Conservation (phyloP, 805 yeast species). For the Lipomyces spencermartinsiae region DNA sequence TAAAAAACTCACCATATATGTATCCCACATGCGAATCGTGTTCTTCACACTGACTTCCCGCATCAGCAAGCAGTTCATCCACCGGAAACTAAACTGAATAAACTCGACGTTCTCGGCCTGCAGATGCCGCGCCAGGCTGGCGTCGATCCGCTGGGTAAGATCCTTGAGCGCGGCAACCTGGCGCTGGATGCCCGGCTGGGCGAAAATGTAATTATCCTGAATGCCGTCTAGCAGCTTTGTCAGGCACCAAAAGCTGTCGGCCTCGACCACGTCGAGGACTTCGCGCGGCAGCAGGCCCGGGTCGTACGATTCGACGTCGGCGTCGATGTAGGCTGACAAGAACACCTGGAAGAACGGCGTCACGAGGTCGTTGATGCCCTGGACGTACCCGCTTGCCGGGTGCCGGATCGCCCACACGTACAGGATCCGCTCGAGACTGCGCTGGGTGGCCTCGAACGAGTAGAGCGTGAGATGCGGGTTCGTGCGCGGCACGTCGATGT, state of each 20-base stretch:
- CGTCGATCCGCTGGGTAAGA: slow-evolving; percentile 80
- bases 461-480: slow-evolving; percentile 84
- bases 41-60: slow-evolving; percentile 81
- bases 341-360: slow-evolving; percentile 94
- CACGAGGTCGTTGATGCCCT: slow-evolving; percentile 92
- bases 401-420: slow-evolving; percentile 96
- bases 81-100: slow-evolving; percentile 92
- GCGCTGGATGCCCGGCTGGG: slow-evolving; percentile 94
- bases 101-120: slow-evolving; percentile 87
- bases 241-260: slow-evolving; percentile 97
- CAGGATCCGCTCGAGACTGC: slow-evolving; percentile 77
- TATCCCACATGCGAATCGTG: slow-evolving; percentile 97
- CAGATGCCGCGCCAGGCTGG: slow-evolving; percentile 73
- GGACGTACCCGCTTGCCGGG: slow-evolving; percentile 98
- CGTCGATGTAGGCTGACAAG: slow-evolving; percentile 65
- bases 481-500: slow-evolving; percentile 93
- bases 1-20: slow-evolving; percentile 57
- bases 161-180: slow-evolving; percentile 84
- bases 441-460: slow-evolving; percentile 70
- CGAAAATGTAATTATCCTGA: slow-evolving; percentile 96
- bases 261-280: slow-evolving; percentile 76
- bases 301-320: slow-evolving; percentile 61
- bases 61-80: slow-evolving; percentile 99
- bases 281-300: slow-evolving; percentile 65
- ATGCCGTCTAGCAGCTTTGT: slow-evolving; percentile 90